Evolutionary conservation across 2,329 filamentous ascomycete species (phyloP).

Genomic region (Biscogniauxia sp.): DNA sequence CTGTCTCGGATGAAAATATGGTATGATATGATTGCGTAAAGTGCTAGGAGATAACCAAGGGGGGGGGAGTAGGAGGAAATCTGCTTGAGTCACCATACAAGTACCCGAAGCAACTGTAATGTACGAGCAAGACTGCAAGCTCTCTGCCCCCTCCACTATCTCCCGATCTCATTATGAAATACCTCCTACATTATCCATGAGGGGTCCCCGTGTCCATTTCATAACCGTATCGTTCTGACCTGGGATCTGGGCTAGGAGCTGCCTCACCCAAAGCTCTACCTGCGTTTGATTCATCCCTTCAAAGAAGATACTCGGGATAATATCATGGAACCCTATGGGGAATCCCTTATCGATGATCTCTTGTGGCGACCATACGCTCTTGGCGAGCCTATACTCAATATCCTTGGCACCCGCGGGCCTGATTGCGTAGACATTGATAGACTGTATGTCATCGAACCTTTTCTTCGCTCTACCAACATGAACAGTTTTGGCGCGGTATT

Average conservation of each 20-base stretch:
- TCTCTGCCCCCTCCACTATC: not conserved
- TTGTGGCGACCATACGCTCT: not conserved
- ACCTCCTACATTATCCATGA: not conserved
- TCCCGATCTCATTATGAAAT: not conserved
- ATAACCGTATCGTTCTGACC: constrained; percentile 9
- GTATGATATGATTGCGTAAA: too few species aligned
- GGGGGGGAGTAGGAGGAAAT: too few species aligned
- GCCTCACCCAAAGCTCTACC: constrained; percentile 3
- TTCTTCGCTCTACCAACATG: too few species aligned
- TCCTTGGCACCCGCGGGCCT: not conserved
- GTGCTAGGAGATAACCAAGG: too few species aligned
- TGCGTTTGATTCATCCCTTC: constrained; percentile 1
- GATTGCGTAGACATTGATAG: constrained; percentile 8
- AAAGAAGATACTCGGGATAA: constrained; percentile 6
- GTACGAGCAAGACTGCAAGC: too few species aligned
- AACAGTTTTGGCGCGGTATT: too few species aligned
- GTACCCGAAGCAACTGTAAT: too few species aligned
- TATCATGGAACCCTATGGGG: not conserved
- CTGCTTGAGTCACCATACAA: too few species aligned
- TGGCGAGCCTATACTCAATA: constrained; percentile 5
- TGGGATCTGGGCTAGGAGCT: constrained; percentile 9
- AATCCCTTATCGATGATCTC: constrained; percentile 1
- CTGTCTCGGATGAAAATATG: too few species aligned
- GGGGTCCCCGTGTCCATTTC: constrained; percentile 7
- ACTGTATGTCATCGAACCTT: too few species aligned